These are phyloP conservation scores for Paecilomyces formosus DNA, from an alignment of 2,329 filamentous ascomycete species.

Conservation along the genomic window DNA sequence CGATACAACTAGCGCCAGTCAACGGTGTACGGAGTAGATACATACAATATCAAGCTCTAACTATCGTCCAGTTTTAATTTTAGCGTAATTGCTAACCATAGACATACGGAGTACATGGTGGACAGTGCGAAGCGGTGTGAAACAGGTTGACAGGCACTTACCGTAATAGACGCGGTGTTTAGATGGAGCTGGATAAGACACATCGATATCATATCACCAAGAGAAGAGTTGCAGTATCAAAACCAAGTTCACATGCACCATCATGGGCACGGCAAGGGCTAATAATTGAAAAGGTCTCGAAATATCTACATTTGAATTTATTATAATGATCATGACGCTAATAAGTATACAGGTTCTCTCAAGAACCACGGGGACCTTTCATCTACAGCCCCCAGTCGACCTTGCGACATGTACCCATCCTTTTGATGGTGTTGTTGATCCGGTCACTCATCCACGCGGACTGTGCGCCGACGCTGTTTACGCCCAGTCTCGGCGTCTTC, in stretches of 20 bases:
- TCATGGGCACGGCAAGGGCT: too few species aligned
- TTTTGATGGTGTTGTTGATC: slow-evolving; percentile 10
- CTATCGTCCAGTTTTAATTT: too few species aligned
- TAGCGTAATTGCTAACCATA: too few species aligned
- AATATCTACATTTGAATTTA: neutral
- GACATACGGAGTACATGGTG: too few species aligned
- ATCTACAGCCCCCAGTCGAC: slow-evolving; percentile 42
- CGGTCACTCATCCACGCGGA: slow-evolving; percentile 26
- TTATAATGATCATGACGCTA: slow-evolving; percentile 6
- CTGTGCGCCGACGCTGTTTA: slow-evolving; percentile 11
- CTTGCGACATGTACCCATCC: slow-evolving; percentile 21
- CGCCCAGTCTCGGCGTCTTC: slow-evolving; percentile 22
- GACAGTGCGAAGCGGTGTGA: too few species aligned
- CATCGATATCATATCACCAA: neutral
- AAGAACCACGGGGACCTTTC: neutral
- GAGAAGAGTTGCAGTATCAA: too few species aligned
- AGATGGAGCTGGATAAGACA: too few species aligned
- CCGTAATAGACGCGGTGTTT: too few species aligned
- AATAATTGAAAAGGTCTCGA: neutral
- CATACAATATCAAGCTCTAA: too few species aligned
- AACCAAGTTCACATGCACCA: too few species aligned
- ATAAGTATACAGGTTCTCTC: slow-evolving; percentile 3
- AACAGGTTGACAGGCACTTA: too few species aligned
- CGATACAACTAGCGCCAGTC: neutral
- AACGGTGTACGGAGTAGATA: too few species aligned